Conservation (phyloP, 2,329 filamentous ascomycete species). For the Penicillium sp. region DNA sequence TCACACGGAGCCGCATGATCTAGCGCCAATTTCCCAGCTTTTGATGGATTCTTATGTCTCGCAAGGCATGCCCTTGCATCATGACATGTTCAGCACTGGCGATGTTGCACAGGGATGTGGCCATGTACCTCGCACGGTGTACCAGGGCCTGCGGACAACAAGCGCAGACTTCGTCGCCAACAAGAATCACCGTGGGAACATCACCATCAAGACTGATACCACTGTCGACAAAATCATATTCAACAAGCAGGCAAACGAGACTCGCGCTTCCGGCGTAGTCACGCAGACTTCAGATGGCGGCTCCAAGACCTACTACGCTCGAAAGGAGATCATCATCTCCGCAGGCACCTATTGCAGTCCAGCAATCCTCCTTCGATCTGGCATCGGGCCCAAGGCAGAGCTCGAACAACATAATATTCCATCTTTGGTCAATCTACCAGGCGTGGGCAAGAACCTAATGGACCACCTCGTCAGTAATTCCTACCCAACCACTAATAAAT, state of each 20-base stretch:
- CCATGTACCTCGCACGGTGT: slow-evolving; percentile 53
- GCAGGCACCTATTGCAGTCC: slow-evolving; percentile 53
- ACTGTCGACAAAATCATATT: slow-evolving; percentile 55
- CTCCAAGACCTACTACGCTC: slow-evolving; percentile 37
- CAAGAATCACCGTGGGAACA: slow-evolving; percentile 42
- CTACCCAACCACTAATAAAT: background rate
- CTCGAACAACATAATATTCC: slow-evolving; percentile 44
- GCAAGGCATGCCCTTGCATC: slow-evolving; percentile 53
- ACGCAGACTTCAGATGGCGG: slow-evolving; percentile 31
- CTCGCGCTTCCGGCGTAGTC: slow-evolving; percentile 41
- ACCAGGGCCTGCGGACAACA: slow-evolving; percentile 52
- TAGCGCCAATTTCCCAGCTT: slow-evolving; percentile 57
- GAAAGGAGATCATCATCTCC: slow-evolving; percentile 48
- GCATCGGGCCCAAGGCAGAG: slow-evolving; percentile 48
- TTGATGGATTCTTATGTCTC: slow-evolving; percentile 55
- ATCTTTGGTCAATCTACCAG: slow-evolving; percentile 45
- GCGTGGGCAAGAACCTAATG: slow-evolving; percentile 54
- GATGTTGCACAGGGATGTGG: slow-evolving; percentile 55
- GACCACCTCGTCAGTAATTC: slow-evolving; percentile 47
- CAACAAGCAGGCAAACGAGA: slow-evolving; percentile 31
- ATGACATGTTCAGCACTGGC: slow-evolving; percentile 59
- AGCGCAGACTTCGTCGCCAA: slow-evolving; percentile 54
- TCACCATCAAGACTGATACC: slow-evolving; percentile 49
- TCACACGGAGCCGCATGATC: slow-evolving; percentile 56
- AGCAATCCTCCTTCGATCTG: slow-evolving; percentile 53